Conservation (phyloP, 2,329 filamentous ascomycete species). For the Botrytis fragariae region DNA sequence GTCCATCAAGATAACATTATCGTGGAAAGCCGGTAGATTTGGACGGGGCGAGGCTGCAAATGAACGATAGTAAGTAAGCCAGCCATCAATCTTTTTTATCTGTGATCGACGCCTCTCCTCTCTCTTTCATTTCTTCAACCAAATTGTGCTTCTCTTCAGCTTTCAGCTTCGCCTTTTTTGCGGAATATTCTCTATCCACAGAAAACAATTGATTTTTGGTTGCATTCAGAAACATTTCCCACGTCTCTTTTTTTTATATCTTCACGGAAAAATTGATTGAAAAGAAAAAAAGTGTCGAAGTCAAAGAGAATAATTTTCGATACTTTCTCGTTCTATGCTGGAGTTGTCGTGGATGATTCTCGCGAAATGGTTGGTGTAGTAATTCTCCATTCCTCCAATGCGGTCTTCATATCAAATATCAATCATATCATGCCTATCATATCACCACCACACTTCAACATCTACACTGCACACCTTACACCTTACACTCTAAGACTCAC, state of each 20-base stretch:
- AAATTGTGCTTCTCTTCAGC: conserved; percentile 10
- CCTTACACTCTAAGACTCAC: neutral
- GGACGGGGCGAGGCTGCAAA: conserved; percentile 27
- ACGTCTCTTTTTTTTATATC: neutral
- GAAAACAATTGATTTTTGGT: neutral
- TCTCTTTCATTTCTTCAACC: neutral
- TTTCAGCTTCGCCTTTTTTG: neutral
- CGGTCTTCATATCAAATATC: neutral
- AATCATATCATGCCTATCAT: neutral
- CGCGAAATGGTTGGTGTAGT: conserved; percentile 19
- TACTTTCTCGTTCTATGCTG: neutral
- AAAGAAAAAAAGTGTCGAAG: neutral
- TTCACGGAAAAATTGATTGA: neutral
- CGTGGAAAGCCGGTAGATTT: conserved; percentile 9
- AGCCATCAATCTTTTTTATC: neutral
- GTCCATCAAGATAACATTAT: neutral
- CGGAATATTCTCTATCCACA: neutral
- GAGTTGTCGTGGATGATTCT: conserved; percentile 1
- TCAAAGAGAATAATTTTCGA: neutral
- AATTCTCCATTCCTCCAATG: conserved; percentile 17
- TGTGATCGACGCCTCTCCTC: neutral
- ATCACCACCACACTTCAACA: neutral
- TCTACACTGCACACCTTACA: neutral
- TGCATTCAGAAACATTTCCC: neutral
- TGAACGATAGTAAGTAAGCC: conserved; percentile 35